Evolutionary conservation across 177 flowering plant genomes (phyloP).

Genomic region (Vitis hybrid): DNA sequence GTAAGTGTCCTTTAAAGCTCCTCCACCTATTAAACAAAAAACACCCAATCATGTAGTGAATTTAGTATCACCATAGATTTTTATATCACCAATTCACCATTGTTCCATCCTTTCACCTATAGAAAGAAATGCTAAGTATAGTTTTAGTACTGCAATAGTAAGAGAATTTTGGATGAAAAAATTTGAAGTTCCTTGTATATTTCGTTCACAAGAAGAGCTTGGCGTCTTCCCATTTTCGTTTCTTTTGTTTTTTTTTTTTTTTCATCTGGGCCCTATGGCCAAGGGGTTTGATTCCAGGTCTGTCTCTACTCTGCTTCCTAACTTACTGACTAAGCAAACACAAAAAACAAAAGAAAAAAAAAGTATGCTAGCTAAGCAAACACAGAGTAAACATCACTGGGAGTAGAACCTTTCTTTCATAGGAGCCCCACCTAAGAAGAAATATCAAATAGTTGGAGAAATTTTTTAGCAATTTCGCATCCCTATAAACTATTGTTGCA

Average conservation of each 20-base stretch:
- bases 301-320: background rate
- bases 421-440: too few relatives aligned
- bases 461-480: too few relatives aligned
- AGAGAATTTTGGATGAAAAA: background rate
- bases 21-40: too few relatives aligned
- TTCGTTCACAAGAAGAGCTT: background rate
- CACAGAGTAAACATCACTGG: background rate
- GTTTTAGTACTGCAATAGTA: background rate
- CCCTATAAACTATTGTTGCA: too few relatives aligned
- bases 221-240: background rate
- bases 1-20: too few relatives aligned
- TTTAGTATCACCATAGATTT: too few relatives aligned
- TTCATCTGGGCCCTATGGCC: too few relatives aligned
- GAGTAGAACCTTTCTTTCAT: background rate
- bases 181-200: background rate
- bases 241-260: background rate
- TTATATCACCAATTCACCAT: background rate
- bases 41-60: too few relatives aligned
- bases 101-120: constrained; percentile 1
- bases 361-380: background rate
- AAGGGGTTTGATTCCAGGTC: background rate
- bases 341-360: background rate
- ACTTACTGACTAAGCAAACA: background rate
- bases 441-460: too few relatives aligned
- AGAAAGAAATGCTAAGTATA: background rate